phyloP scores from a whole-genome alignment of 306 rosid species.

The Vicia faba region DNA sequence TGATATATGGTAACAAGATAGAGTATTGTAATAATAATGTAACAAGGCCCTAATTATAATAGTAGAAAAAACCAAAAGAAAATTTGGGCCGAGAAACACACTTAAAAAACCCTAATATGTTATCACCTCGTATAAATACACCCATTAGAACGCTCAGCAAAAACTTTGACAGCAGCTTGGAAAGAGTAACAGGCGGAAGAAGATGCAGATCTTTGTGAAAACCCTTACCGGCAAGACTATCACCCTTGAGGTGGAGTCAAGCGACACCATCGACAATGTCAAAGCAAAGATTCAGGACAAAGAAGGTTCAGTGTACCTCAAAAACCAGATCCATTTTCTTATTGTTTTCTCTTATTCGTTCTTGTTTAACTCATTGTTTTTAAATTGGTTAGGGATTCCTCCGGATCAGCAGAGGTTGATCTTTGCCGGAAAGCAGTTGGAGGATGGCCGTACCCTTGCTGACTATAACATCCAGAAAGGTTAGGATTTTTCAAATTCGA shows the following conservation, averaged over 20 bases:
- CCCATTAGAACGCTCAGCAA: not conserved
- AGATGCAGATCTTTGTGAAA: slow-evolving; percentile 98
- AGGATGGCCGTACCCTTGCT: slow-evolving; percentile 97
- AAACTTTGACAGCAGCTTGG: slow-evolving; percentile 26
- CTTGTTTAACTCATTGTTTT: not conserved
- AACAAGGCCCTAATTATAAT: no score
- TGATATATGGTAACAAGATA: no score
- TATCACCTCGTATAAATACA: not conserved
- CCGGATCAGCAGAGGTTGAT: slow-evolving; percentile 98
- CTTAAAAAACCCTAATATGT: slow-evolving; percentile 40
- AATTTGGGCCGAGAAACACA: not conserved
- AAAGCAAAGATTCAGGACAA: slow-evolving; percentile 96
- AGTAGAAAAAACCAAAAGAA: no score
- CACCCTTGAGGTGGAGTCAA: slow-evolving; percentile 98
- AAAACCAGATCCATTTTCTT: not conserved
- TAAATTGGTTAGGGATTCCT: slow-evolving; percentile 62
- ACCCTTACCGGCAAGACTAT: slow-evolving; percentile 98
- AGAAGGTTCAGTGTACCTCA: slow-evolving; percentile 54
- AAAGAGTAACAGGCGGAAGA: slow-evolving; percentile 26
- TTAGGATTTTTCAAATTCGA: slow-evolving; percentile 29
- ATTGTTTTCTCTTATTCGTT: not conserved
- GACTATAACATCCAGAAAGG: slow-evolving; percentile 98
- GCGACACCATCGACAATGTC: slow-evolving; percentile 93
- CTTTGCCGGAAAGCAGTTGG: slow-evolving; percentile 97
- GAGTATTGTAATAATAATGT: no score